Evolutionary conservation across 306 rosid genomes (phyloP).

Genomic region (Ceratonia siliqua): DNA sequence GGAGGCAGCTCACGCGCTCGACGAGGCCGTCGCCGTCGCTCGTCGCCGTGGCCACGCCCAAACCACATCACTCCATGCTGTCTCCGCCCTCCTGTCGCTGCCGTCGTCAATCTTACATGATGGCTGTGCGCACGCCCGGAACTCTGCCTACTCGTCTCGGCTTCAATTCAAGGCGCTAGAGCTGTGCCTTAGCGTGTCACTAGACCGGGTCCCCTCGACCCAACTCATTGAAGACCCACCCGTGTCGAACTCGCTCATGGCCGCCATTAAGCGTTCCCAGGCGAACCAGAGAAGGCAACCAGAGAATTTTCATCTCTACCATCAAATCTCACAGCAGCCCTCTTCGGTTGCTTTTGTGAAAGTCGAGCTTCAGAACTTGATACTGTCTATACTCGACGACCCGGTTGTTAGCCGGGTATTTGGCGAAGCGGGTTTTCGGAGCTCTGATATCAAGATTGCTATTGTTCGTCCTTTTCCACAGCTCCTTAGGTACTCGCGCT

Average conservation of each 20-base stretch:
- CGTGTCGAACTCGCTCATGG: constrained; percentile 94
- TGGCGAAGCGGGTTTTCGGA: constrained; percentile 94
- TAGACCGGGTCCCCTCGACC: constrained; percentile 79
- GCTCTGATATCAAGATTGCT: constrained; percentile 88
- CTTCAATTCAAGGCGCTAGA: constrained; percentile 92
- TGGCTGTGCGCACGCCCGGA: constrained; percentile 82
- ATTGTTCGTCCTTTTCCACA: constrained; percentile 75
- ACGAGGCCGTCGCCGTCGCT: constrained; percentile 91
- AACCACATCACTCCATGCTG: constrained; percentile 90
- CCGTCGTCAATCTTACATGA: constrained; percentile 76
- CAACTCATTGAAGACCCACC: constrained; percentile 71
- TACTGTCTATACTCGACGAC: constrained; percentile 84
- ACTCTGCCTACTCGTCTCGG: constrained; percentile 78
- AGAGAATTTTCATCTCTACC: constrained; percentile 73
- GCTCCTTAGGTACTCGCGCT: constrained; percentile 55
- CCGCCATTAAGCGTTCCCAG: constrained; percentile 93
- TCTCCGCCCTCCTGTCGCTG: constrained; percentile 73
- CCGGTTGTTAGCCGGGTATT: constrained; percentile 95
- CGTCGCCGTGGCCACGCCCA: constrained; percentile 89
- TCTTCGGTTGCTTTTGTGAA: constrained; percentile 70
- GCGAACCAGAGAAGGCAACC: constrained; percentile 95
- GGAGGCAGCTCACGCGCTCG: constrained; percentile 78
- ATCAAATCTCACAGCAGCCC: constrained; percentile 58
- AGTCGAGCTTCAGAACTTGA: constrained; percentile 86
- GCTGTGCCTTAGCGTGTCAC: constrained; percentile 79